Conservation (phyloP, 148 eudicot genomes). For the Cornus florida region DNA sequence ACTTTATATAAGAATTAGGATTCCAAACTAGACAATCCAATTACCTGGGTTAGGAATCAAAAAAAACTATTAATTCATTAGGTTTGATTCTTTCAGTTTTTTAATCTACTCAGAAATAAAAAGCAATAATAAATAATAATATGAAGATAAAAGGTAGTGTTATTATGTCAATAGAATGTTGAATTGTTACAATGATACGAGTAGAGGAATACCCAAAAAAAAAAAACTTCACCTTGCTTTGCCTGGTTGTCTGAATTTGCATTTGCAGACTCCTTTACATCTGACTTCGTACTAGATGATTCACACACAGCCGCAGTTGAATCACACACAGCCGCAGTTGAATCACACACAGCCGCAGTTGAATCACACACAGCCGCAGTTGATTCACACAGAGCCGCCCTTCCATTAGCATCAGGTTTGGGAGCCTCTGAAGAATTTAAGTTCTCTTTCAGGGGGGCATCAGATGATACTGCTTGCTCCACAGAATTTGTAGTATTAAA, state of each 20-base stretch:
- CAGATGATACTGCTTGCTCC: conserved; percentile 34
- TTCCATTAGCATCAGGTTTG: conserved; percentile 39
- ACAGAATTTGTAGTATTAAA: conserved; percentile 31
- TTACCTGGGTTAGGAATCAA: not conserved
- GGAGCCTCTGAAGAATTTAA: conserved; percentile 13
- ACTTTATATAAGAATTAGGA: not conserved
- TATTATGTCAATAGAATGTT: not conserved
- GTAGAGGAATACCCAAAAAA: not conserved
- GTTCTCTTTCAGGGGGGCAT: conserved; percentile 26
- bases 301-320: conserved; percentile 22
- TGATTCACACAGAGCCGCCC: conserved; percentile 23
- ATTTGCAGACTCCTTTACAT: conserved; percentile 35
- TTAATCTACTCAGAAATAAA: not conserved
- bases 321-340: conserved; percentile 18
- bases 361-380: no score
- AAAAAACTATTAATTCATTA: not conserved
- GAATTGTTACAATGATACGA: not conserved
- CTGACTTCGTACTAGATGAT: conserved; percentile 16
- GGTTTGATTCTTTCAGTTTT: not conserved
- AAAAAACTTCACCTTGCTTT: conserved; percentile 47
- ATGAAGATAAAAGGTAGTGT: not conserved
- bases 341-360: no score
- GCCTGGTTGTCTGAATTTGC: conserved; percentile 31
- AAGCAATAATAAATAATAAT: not conserved
- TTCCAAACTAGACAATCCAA: not conserved